A percentile compares a stretch with the other conserved stretches of the same genome.
Evolutionary conservation across 306 rosid species (phyloP).

Genomic region (Begonia loranthoides): DNA sequence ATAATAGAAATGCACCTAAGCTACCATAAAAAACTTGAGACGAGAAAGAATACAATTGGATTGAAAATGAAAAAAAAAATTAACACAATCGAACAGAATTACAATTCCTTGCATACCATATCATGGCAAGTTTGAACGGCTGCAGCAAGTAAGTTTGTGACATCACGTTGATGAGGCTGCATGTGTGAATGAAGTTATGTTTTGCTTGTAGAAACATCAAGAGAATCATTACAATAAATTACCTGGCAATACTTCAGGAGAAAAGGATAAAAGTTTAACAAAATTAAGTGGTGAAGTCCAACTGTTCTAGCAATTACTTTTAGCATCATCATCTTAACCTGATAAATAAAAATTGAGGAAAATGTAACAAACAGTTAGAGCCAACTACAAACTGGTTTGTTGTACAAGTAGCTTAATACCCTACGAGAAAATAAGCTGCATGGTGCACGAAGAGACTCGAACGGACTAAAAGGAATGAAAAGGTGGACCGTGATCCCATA

Average conservation of each 20-base stretch:
- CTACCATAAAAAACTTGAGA: too few species aligned
- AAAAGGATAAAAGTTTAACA: conserved; percentile 52
- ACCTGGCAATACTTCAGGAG: conserved; percentile 74
- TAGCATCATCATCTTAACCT: conserved; percentile 87
- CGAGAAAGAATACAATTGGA: neutral
- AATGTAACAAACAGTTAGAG: conserved; percentile 8
- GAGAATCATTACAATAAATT: conserved; percentile 1
- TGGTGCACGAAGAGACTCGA: too few species aligned
- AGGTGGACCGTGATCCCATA: too few species aligned
- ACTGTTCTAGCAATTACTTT: conserved; percentile 76
- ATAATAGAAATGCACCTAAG: neutral
- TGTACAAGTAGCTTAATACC: too few species aligned
- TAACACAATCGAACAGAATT: neutral
- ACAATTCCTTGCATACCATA: conserved; percentile 34
- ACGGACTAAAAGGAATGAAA: too few species aligned
- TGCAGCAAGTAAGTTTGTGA: conserved; percentile 73
- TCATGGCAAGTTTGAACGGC: conserved; percentile 93
- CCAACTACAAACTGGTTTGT: neutral
- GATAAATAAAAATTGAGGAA: conserved; percentile 13
- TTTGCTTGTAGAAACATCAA: conserved; percentile 2
- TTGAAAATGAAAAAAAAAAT: neutral
- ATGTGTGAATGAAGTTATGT: conserved; percentile 2
- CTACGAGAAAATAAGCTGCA: too few species aligned
- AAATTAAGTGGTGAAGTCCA: conserved; percentile 71
- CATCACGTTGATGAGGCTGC: conserved; percentile 78